phyloP scores from a whole-genome alignment of 1,139 yeast species.

The Scheffersomyces insectosa region DNA sequence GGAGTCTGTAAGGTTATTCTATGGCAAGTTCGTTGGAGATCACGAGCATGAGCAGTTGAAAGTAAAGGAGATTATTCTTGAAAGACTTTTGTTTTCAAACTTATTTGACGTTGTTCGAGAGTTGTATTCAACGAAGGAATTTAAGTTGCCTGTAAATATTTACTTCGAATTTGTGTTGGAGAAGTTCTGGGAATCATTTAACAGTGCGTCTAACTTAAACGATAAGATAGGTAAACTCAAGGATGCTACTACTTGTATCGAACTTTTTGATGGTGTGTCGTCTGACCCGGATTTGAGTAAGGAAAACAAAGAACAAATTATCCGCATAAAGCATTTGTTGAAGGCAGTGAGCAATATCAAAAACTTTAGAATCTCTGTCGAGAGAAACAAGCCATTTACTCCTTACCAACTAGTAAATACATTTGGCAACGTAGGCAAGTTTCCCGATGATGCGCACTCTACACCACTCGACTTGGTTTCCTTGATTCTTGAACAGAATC shows the following conservation, averaged over 20 bases:
- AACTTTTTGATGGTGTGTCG: constrained; percentile 29
- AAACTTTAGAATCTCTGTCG: constrained; percentile 40
- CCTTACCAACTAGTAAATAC: constrained; percentile 30
- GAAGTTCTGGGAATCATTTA: constrained; percentile 57
- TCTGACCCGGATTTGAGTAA: constrained; percentile 9
- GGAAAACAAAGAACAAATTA: constrained; percentile 16
- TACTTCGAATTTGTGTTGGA: constrained; percentile 25
- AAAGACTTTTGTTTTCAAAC: constrained; percentile 39
- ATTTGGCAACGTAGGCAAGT: constrained; percentile 17
- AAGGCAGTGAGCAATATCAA: constrained; percentile 30
- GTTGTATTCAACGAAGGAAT: constrained; percentile 15
- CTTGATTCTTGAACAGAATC: constrained; percentile 54
- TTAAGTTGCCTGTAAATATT: constrained; percentile 13
- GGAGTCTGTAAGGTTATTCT: constrained; percentile 24
- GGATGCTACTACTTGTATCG: constrained; percentile 41
- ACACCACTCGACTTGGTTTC: constrained; percentile 32
- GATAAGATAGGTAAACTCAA: constrained; percentile 47
- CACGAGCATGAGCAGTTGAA: constrained; percentile 18
- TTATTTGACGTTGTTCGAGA: constrained; percentile 32
- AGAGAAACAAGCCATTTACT: constrained; percentile 25
- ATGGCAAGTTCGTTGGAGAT: constrained; percentile 23
- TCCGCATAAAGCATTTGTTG: constrained; percentile 28
- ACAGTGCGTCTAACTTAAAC: constrained; percentile 51
- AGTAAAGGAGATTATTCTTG: constrained; percentile 21
- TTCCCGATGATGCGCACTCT: constrained; percentile 10